Base-by-base conservation (phyloP, 106 monocot genomes). In the Dendrobium nobile region DNA sequence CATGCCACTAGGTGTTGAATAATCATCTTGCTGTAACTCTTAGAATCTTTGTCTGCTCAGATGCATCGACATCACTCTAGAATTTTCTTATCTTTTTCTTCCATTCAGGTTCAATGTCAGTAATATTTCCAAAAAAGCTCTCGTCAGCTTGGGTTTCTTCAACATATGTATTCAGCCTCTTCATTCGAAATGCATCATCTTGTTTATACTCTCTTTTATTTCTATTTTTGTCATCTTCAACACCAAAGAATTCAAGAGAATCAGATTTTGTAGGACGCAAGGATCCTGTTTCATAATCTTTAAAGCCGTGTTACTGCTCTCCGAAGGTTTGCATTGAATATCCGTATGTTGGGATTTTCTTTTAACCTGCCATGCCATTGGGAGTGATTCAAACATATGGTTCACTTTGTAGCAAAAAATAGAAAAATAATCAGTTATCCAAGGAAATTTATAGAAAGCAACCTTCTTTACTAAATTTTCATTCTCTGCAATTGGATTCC, bases 311-410 rank as follows among this genome's bases (percentile, higher is more conserved):
- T 54, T 77, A 42, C 27, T 76, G 45, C 42, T 84, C 40, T 88
- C 90, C 2, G 84, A 75, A 22, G 94, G 94, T 82, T 89, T 92
- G 51, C 80, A 85, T 97, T 97, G 68, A 97, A 97, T 80, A 89
- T 84, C 19, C 88, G 78, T 67, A 97, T 79, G 15, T 84, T 84
- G 24, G 92, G 94, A 31, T 91, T 80, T 40, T 43, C 88, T 92
- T 78, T 83, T 92, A 28, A 97, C 84, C 96, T 94, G 78, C 1
- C 24, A 10, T 28, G 20, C 54, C 54, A 61, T 31, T n/a, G 41
- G 15, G 3, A 80, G 20, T 22, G 51, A 13, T 37, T 27, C 33
- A 31, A 75, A 9, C 20, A 17, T 41, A 74, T 13, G 47, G 27
- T 77, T 58, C 22, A 5, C 18, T 79, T 7, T 70, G 18, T 18